Conservation (phyloP, 2,329 filamentous ascomycete species). For the Fusarium musae region DNA sequence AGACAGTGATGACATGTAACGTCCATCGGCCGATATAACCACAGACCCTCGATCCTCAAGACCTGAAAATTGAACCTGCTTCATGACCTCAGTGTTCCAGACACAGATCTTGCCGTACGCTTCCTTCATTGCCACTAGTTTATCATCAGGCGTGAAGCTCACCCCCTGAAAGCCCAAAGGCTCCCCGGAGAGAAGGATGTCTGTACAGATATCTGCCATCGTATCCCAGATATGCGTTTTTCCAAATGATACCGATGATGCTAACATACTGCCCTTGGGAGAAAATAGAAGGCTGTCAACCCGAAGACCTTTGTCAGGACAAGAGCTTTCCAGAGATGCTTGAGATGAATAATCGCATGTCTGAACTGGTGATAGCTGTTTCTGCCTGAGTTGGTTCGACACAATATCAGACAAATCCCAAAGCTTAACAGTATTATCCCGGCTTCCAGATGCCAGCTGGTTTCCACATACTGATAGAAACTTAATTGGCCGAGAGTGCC, state of each 20-base stretch:
- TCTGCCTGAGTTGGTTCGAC: rapidly evolving
- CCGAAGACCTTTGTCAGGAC: rapidly evolving
- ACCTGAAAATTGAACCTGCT: background rate
- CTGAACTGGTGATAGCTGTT: rapidly evolving
- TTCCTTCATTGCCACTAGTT: background rate
- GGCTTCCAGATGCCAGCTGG: rapidly evolving
- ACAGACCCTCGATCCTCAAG: too few species aligned
- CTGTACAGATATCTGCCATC: rapidly evolving
- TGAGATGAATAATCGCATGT: rapidly evolving
- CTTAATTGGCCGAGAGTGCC: rapidly evolving
- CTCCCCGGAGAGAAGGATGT: rapidly evolving
- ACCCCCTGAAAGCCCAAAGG: rapidly evolving
- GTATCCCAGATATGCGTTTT: background rate
- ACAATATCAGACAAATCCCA: background rate
- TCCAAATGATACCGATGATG: rapidly evolving
- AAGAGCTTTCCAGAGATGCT: too few species aligned
- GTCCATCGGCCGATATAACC: too few species aligned
- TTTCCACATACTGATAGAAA: background rate
- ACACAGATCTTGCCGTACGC: rapidly evolving
- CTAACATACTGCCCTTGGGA: background rate
- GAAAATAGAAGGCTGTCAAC: rapidly evolving
- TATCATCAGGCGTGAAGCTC: background rate
- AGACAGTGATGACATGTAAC: too few species aligned
- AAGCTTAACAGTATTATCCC: rapidly evolving
- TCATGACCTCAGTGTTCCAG: background rate